Evolutionary conservation across 805 yeast genomes (phyloP).

Genomic region (Hanseniaspora jakobsenii): DNA sequence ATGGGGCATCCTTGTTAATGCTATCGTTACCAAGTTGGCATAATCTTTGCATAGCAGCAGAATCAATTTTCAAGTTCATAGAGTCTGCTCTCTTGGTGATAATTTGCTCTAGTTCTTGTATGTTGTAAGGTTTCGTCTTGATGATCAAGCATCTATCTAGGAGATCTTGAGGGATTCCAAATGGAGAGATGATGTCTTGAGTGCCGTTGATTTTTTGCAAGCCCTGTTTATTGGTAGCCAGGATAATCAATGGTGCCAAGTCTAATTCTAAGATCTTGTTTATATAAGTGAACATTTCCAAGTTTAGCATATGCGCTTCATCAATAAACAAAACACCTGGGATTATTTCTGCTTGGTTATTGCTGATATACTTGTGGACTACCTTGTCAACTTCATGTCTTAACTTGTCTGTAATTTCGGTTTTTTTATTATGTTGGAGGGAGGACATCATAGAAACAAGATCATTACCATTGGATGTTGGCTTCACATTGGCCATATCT

Average conservation of each 20-base stretch:
- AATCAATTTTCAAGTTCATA: conserved; percentile 55
- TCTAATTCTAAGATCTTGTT: conserved; percentile 86
- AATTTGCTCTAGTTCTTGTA: conserved; percentile 70
- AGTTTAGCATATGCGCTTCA: conserved; percentile 96
- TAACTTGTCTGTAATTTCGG: conserved; percentile 92
- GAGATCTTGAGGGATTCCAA: conserved; percentile 92
- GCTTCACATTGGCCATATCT: conserved; percentile 92
- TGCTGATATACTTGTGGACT: conserved; percentile 90
- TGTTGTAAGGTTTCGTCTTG: conserved; percentile 78
- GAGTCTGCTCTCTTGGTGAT: conserved; percentile 69
- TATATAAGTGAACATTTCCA: conserved; percentile 89
- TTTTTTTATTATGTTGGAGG: conserved; percentile 85
- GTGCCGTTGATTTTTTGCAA: conserved; percentile 86
- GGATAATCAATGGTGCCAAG: conserved; percentile 86
- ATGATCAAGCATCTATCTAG: conserved; percentile 84
- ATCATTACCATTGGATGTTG: conserved; percentile 86
- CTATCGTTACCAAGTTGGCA: conserved; percentile 64
- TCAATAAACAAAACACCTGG: conserved; percentile 98
- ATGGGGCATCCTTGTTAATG: no score
- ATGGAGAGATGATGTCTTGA: conserved; percentile 74
- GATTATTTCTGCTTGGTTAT: conserved; percentile 92
- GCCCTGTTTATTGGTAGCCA: conserved; percentile 90
- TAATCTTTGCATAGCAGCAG: conserved; percentile 61
- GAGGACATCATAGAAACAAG: conserved; percentile 95
- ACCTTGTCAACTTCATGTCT: conserved; percentile 90